Base-by-base conservation (phyloP, 805 yeast species). In the Tetrapisispora arboricola region DNA sequence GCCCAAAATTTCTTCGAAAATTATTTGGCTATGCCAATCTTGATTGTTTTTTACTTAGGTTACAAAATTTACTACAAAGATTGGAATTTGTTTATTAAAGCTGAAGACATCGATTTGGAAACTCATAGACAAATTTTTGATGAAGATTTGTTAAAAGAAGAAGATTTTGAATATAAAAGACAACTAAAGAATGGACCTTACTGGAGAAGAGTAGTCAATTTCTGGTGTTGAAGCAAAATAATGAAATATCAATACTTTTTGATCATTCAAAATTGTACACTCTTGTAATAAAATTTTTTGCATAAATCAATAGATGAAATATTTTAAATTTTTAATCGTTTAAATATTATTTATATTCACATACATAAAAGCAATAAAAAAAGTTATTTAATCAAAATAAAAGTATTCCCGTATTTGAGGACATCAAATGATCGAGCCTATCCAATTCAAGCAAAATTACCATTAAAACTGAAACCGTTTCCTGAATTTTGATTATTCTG, bases 31-130 rank as follows among this genome's bases (percentile, higher is more conserved):
- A 65, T 67, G 43, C 70, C 72, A 11, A 68, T 73, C 28, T 60
- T 71, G 40, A 41, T 72, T 9, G 59, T 54, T 3, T 62, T 66
- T 36, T 73, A 67, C 53, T 16, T 65, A 5, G 70, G 66, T 18
- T 75, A 70, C 57, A 72, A 70, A 50, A 28, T 66, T 18, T 72
- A 70, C 68, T 65, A 63, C 44, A 69, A 59, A 45, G 70, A 70
- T 46, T 71, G 72, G 70, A 57, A 48, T 22, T 32, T 60, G 20
- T 56, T 48, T 28, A 59, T 61, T 32, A 58, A 57, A 25, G 51
- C 59, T 9, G 49, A 56, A 26, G 50, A 61, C 28, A 51, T 61
- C 24, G 65, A 61, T 48, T 38, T 61, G 21, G 47, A 47, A n/a
- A 35, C 47, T 2, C 51, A 52, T 27, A 60, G 66, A 48, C 57